A percentile compares a stretch with the other conserved stretches of the same genome.
Evolutionary conservation across 2,329 filamentous ascomycete genomes (phyloP).

Genomic region (Raffaelea deltoideospora): DNA sequence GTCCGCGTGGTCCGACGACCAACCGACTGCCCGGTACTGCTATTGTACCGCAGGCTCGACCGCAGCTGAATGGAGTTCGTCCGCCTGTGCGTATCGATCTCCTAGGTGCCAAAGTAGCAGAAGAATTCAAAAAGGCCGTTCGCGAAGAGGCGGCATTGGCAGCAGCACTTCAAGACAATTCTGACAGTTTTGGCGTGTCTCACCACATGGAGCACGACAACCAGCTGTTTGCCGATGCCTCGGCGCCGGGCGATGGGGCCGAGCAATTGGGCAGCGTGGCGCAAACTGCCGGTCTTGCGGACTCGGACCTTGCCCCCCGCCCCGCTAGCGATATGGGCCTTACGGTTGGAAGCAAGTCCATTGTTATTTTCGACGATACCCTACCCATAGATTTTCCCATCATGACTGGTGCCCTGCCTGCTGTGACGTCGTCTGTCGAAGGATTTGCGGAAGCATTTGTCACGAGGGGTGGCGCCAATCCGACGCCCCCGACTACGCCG

Average conservation of each 20-base stretch:
- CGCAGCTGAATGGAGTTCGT: slow-evolving; percentile 25
- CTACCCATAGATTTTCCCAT: slow-evolving; percentile 30
- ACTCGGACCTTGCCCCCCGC: too few relatives aligned
- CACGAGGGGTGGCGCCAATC: slow-evolving; percentile 31
- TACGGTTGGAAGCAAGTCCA: slow-evolving; percentile 75
- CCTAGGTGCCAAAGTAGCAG: slow-evolving; percentile 61
- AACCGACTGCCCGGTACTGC: slow-evolving; percentile 45
- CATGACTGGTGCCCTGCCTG: slow-evolving; percentile 34
- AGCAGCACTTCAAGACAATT: background rate
- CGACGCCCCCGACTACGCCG: slow-evolving; percentile 47
- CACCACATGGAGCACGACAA: slow-evolving; percentile 9
- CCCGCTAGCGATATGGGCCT: slow-evolving; percentile 41
- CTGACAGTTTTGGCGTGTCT: background rate
- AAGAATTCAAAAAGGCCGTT: slow-evolving; percentile 65
- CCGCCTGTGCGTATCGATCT: slow-evolving; percentile 60
- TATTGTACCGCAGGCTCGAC: slow-evolving; percentile 38
- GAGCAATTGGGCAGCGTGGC: too few relatives aligned
- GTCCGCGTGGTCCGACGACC: slow-evolving; percentile 35
- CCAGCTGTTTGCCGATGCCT: too few relatives aligned
- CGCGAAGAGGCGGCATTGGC: slow-evolving; percentile 38
- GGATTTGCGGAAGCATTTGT: slow-evolving; percentile 37
- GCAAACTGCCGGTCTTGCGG: too few relatives aligned
- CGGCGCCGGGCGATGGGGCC: too few relatives aligned
- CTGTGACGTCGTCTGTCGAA: slow-evolving; percentile 31
- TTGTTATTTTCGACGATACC: slow-evolving; percentile 70